phyloP scores from a whole-genome alignment of 2,329 filamentous ascomycete species.

The Botrytis tulipae region DNA sequence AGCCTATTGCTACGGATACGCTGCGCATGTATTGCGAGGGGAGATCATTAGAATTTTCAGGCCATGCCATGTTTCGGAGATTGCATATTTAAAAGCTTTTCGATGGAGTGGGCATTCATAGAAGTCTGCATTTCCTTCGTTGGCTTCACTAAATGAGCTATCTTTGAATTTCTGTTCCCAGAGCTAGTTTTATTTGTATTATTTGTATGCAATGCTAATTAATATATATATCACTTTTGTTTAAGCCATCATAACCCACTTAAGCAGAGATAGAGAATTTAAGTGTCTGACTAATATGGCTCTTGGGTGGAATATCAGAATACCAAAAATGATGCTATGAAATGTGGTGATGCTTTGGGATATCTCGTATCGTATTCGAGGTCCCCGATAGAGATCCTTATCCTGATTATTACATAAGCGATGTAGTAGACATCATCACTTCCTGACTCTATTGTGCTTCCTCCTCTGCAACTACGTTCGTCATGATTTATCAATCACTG shows the following conservation, averaged over 20 bases:
- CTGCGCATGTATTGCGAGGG: not conserved
- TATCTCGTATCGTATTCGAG: no score
- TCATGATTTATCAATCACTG: slow-evolving; percentile 32
- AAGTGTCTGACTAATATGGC: not conserved
- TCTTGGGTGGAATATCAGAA: not conserved
- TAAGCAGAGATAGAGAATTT: not conserved
- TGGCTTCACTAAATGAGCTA: not conserved
- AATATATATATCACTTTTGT: not conserved
- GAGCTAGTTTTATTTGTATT: not conserved
- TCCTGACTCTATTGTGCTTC: slow-evolving; percentile 13
- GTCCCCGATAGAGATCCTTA: not conserved
- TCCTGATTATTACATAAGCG: slow-evolving; percentile 9
- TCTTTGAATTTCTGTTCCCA: not conserved
- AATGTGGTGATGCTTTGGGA: not conserved
- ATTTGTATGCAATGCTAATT: not conserved
- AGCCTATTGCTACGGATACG: not conserved
- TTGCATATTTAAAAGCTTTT: not conserved
- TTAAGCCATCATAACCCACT: not conserved
- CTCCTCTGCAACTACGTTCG: slow-evolving; percentile 30
- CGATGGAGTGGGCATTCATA: not conserved
- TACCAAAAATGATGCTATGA: not conserved
- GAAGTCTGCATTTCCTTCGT: not conserved
- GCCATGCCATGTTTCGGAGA: not conserved
- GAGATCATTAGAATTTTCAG: not conserved
- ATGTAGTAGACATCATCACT: slow-evolving; percentile 2